Evolutionary conservation across 2,329 filamentous ascomycete genomes (phyloP), one percentile per base, ranked within the genome.

Genomic region (Calonectria pauciramosa): DNA sequence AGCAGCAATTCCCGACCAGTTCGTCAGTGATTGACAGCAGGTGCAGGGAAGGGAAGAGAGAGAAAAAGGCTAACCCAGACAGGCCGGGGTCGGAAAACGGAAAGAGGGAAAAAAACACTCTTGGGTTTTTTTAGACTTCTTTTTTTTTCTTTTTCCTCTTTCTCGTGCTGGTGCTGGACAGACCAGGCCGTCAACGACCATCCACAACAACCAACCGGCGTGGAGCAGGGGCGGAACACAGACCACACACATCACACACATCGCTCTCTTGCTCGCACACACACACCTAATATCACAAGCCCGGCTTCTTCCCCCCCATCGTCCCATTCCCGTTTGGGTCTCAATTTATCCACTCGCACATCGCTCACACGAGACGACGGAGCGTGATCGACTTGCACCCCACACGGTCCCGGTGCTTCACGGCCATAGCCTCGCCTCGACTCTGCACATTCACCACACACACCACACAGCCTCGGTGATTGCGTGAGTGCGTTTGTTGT

Each of bases 321-420:
- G 56, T 60, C 56, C 56, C 56, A 60, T 60, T 38, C 51, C 60
- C 60, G 60, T 64, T 64, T 64, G 47, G 60, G 60, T 47, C 56
- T 30, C 60, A 64, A 20, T 64, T 64, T 64, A 64, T 30, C 60
- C 60, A 64, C 60, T 44, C 60, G 60, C 38, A 38, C 60, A 64
- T 64, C 28, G 26, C 70, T 49, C 71, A 60, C 71, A 70, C 66
- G 71, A 70, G 66, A 73, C 71, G 49, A 26, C 49, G 26, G 38
- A 66, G 66, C 71, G 71, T 73, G 67, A 73, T 73, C 71, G 66
- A 65, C 71, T 64, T 38, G 56, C 68, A 70, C 68, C 68, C 60
- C 60, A 64, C 65, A 68, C 28, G 14, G 64, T 67, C 49, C 54
- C 54, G 52, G 52, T 69, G 54, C 41, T 63, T 70, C 68, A 70